These are phyloP conservation scores for Fraxinus angustifolia DNA, from an alignment of 305 asterid species.

Conservation along the genomic window DNA sequence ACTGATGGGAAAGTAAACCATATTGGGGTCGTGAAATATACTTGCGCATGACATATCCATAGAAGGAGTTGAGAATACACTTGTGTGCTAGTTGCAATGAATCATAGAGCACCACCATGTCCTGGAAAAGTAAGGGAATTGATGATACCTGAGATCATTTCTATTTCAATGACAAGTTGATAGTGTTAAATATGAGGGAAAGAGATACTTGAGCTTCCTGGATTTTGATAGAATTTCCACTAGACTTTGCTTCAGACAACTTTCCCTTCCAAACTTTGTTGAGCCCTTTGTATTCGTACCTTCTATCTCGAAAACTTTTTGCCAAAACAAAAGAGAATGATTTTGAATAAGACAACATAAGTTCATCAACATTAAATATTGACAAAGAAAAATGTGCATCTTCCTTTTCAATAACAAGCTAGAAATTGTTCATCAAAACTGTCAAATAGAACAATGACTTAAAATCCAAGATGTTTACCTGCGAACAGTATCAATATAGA, in stretches of 20 bases:
- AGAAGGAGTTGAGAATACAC: slow-evolving; percentile 97
- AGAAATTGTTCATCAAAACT: slow-evolving; percentile 15
- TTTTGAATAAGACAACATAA: slow-evolving; percentile 19
- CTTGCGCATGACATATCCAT: slow-evolving; percentile 99
- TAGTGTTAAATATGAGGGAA: slow-evolving; percentile 23
- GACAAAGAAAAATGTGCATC: slow-evolving; percentile 16
- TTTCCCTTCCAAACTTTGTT: slow-evolving; percentile 98
- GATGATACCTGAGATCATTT: slow-evolving; percentile 13
- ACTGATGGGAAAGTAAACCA: slow-evolving; percentile 20
- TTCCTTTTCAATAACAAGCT: slow-evolving; percentile 1
- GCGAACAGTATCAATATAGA: slow-evolving; percentile 97
- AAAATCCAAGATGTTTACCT: slow-evolving; percentile 51
- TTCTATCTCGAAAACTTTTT: slow-evolving; percentile 93
- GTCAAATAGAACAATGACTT: slow-evolving; percentile 7
- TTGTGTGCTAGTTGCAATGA: slow-evolving; percentile 98
- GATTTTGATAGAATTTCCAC: slow-evolving; percentile 86
- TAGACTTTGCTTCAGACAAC: slow-evolving; percentile 88
- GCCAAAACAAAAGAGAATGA: slow-evolving; percentile 19
- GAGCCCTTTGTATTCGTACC: slow-evolving; percentile 95
- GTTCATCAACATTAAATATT: slow-evolving; percentile 8
- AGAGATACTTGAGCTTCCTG: slow-evolving; percentile 91
- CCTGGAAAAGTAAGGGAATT: slow-evolving; percentile 49
- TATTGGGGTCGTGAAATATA: slow-evolving; percentile 34
- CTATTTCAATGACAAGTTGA: slow-evolving; percentile 18
- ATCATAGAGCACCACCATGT: slow-evolving; percentile 90